Evolutionary conservation across 2,329 filamentous ascomycete genomes (phyloP), one percentile per base, ranked within the genome.

Genomic region (Teratosphaeria zuluensis): DNA sequence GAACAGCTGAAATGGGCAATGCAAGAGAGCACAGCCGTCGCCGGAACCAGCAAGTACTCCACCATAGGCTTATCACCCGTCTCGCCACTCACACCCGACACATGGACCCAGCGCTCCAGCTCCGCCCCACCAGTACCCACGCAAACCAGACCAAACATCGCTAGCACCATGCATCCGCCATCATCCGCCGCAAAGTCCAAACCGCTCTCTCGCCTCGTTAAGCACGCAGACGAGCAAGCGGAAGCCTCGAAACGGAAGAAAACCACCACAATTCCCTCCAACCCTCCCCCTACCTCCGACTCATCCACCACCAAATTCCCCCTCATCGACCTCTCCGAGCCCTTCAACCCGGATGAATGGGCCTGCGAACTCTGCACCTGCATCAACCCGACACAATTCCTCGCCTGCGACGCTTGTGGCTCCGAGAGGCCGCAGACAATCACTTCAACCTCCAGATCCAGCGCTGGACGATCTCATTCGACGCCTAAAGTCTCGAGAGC

Each of bases 331-430:
- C 65, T 68, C 32, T 67, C 69, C 33, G 71, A 74, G 52, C 69
- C 72, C 16, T 62, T 62, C 48, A 62, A 69, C 32, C 69, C 69
- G 3, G 67, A 75, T 56, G 74, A 78, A 51, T 87, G 84, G 84
- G 76, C 77, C 28, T 87, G 84, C 66, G 75, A 79, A 11, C 76
- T 80, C 60, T 87, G 84, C 71, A 87, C 84, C 0, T 78, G 85
- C 42, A 77, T 82, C 60, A 87, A 87, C 61, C 80, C 82, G 1
- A 66, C 80, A n/a, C 77, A 78, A 30, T 84, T 79, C 63, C 77
- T 85, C 11, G 77, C 78, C 52, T 87, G 84, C 69, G 84, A 84
- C 59, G 84, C 79, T 2, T 87, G 84, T 65, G 77, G 76, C 6
- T 72, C 79, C 2, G 83, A 86, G 65, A 76, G 82, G 56, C 79